Conservation (phyloP, 345 rosid genomes). For the Durio zibethinus region DNA sequence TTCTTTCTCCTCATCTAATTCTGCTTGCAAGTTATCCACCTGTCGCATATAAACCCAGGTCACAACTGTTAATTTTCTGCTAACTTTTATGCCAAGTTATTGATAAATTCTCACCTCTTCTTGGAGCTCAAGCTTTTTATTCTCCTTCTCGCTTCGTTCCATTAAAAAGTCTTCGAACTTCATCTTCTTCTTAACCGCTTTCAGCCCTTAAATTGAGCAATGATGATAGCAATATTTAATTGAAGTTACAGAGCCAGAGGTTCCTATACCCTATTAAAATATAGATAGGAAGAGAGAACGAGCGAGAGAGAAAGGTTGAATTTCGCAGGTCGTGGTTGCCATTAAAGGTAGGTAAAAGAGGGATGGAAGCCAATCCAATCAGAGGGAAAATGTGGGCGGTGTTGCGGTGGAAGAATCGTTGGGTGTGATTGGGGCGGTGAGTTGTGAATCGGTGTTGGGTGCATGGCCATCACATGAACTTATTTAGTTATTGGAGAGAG, state of each 20-base stretch:
- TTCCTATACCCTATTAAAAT: not conserved
- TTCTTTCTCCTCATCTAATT: conserved; percentile 52
- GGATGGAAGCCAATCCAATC: not conserved
- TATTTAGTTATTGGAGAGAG: not conserved
- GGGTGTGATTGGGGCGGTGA: too few species aligned
- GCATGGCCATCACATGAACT: conserved; percentile 43
- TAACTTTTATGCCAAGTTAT: not conserved
- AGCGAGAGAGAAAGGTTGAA: conserved; percentile 5
- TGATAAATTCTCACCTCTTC: conserved; percentile 39
- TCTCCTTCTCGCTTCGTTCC: conserved; percentile 42
- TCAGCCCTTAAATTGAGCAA: not conserved
- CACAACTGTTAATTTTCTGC: not conserved
- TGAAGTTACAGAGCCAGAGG: not conserved
- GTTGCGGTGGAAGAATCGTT: conserved; percentile 30
- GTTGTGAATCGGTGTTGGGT: conserved; percentile 20
- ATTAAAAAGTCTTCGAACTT: conserved; percentile 71
- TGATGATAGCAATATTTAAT: not conserved
- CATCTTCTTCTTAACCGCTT: conserved; percentile 29
- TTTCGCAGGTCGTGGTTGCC: conserved; percentile 41
- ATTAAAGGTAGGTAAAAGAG: conserved; percentile 35
- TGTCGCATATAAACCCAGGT: conserved; percentile 11
- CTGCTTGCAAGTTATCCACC: conserved; percentile 59
- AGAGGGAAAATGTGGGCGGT: not conserved
- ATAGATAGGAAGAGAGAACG: not conserved
- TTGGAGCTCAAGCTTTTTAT: conserved; percentile 42